Percentiles rank a stretch among this genome's conserved stretches.
phyloP scores from a whole-genome alignment of 306 rosid genomes.

The Spatholobus suberectus region DNA sequence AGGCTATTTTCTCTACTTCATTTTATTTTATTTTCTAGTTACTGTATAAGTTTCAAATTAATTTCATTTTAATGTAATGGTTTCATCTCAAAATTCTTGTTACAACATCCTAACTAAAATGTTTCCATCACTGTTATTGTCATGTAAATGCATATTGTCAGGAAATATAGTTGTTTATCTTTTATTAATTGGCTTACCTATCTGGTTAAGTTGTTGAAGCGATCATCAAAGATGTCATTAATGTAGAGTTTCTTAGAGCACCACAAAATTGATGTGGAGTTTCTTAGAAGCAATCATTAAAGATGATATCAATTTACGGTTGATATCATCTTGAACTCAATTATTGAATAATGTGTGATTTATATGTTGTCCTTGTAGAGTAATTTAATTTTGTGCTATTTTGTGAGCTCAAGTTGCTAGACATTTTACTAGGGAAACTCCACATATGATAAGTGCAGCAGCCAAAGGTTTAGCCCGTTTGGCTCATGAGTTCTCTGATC shows the following conservation, averaged over 20 bases:
- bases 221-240: background rate
- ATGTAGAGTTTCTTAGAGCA: background rate
- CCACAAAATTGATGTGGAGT: background rate
- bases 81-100: constrained; percentile 7
- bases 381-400: constrained; percentile 19
- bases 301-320: too few species aligned
- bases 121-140: background rate
- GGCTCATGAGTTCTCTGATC: constrained; percentile 91
- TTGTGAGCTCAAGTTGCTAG: constrained; percentile 71
- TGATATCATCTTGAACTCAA: constrained; percentile 15
- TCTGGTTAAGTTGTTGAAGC: too few species aligned
- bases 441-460: constrained; percentile 96
- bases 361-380: background rate
- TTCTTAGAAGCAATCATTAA: too few species aligned
- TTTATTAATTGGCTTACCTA: background rate
- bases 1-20: constrained; percentile 58
- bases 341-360: background rate
- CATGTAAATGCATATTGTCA: constrained; percentile 14
- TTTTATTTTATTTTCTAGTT: constrained; percentile 36
- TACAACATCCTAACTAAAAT: background rate
- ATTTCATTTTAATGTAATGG: background rate
- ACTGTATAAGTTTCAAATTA: background rate
- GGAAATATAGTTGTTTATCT: background rate
- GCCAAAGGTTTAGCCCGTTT: constrained; percentile 93
- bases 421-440: constrained; percentile 76